phyloP scores from a whole-genome alignment of 179 eudicot genomes.

The Drosera spatulata region DNA sequence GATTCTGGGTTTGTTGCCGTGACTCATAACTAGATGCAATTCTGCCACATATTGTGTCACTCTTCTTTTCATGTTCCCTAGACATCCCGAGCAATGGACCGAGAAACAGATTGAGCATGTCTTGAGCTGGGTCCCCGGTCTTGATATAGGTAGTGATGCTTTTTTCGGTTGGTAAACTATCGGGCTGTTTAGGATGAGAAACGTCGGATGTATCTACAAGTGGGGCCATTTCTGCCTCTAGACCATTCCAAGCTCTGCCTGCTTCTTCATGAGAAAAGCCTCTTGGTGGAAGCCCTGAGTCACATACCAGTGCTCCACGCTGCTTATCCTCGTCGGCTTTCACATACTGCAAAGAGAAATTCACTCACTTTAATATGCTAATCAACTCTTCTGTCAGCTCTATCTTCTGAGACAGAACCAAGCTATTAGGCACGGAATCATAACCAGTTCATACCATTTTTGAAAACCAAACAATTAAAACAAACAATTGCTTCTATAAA shows the following conservation, averaged over 20 bases:
- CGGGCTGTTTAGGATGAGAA: constrained; percentile 8
- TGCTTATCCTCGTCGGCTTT: constrained; percentile 21
- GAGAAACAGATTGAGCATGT: constrained; percentile 55
- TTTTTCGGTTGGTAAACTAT: constrained; percentile 13
- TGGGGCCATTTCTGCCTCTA: constrained; percentile 8
- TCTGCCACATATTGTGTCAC: constrained; percentile 2
- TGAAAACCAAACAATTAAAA: not conserved
- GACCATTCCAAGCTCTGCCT: constrained; percentile 7
- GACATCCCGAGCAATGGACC: constrained; percentile 44
- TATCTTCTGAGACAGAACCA: not conserved
- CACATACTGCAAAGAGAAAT: constrained; percentile 37
- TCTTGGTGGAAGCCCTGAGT: constrained; percentile 7
- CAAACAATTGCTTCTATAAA: not conserved
- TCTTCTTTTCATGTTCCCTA: constrained; percentile 15
- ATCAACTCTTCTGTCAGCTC: not conserved
- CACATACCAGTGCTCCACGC: constrained; percentile 11
- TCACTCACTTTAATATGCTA: constrained; percentile 1
- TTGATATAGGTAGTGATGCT: constrained; percentile 8
- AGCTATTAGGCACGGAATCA: not conserved
- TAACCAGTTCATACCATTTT: not conserved
- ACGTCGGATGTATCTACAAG: constrained; percentile 11
- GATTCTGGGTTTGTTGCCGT: too few species aligned
- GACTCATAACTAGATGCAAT: too few species aligned
- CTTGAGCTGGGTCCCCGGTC: constrained; percentile 42
- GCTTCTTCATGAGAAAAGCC: constrained; percentile 7